A percentile compares a stretch with the other conserved stretches of the same genome.
Conservation (phyloP, 257 asterid genomes). For the Solanum paucissectum region DNA sequence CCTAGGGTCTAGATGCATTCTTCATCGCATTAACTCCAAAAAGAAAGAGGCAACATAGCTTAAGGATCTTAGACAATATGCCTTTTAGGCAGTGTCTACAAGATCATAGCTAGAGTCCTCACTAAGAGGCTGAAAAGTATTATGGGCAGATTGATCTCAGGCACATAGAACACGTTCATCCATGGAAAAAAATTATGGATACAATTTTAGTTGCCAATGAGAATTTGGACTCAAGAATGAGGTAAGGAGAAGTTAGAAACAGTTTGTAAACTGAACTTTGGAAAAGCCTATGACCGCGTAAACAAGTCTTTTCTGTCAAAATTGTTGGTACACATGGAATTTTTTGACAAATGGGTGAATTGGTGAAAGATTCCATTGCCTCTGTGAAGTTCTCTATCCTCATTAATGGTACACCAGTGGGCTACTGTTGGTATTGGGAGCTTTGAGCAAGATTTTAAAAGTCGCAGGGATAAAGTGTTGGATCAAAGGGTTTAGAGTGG, state of each 20-base stretch:
- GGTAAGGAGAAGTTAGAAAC: neutral
- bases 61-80: neutral
- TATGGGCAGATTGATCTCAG: neutral
- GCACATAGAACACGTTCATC: neutral
- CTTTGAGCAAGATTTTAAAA: neutral
- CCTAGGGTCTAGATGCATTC: neutral
- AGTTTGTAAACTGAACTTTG: neutral
- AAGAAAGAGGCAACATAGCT: neutral
- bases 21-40: neutral
- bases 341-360: neutral
- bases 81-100: neutral
- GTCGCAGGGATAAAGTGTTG: neutral
- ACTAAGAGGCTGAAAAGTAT: neutral
- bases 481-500: neutral
- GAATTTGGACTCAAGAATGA: neutral
- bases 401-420: neutral
- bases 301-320: neutral
- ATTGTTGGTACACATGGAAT: neutral
- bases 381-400: neutral
- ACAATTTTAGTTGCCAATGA: neutral
- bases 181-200: neutral
- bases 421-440: neutral
- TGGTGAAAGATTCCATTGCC: neutral
- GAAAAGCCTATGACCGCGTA: neutral
- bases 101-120: neutral